These are phyloP conservation scores for Aphanoascus verrucosus DNA, from an alignment of 2,329 filamentous ascomycete species.

Conservation along the genomic window DNA sequence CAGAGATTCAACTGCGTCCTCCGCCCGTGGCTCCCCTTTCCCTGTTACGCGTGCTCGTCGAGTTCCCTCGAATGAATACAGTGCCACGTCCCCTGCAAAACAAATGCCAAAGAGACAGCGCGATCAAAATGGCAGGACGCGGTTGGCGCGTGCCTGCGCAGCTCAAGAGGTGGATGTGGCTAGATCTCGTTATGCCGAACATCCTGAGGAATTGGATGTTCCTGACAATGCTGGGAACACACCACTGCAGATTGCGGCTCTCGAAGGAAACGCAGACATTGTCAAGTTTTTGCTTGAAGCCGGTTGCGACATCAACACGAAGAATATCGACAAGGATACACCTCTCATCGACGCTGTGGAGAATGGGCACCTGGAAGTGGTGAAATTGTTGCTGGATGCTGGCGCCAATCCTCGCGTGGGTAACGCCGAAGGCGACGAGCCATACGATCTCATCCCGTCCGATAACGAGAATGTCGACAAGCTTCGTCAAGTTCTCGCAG, in stretches of 20 bases:
- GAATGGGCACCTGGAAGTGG: slow-evolving; percentile 82
- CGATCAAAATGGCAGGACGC: slow-evolving; percentile 85
- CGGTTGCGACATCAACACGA: slow-evolving; percentile 72
- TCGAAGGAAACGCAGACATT: slow-evolving; percentile 77
- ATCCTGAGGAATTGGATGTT: slow-evolving; percentile 78
- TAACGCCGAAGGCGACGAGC: slow-evolving; percentile 86
- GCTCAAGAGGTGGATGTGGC: slow-evolving; percentile 71
- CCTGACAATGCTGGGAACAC: slow-evolving; percentile 95
- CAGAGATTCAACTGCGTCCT: slow-evolving; percentile 36
- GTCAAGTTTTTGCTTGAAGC: slow-evolving; percentile 77
- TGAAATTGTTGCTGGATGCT: slow-evolving; percentile 69
- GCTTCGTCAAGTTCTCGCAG: slow-evolving; percentile 59
- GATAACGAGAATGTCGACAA: slow-evolving; percentile 68
- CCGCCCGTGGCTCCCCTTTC: slow-evolving; percentile 35
- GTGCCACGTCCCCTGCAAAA: slow-evolving; percentile 54
- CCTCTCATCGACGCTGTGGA: slow-evolving; percentile 93
- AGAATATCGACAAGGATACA: slow-evolving; percentile 73
- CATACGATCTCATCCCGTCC: slow-evolving; percentile 68
- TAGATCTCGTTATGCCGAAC: slow-evolving; percentile 61
- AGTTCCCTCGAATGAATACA: slow-evolving; percentile 31
- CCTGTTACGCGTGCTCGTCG: slow-evolving; percentile 36
- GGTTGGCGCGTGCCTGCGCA: slow-evolving; percentile 79
- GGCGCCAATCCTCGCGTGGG: slow-evolving; percentile 86
- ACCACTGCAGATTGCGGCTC: slow-evolving; percentile 80
- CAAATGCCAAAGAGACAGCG: slow-evolving; percentile 69